Evolutionary conservation across 345 rosid genomes (phyloP).

Genomic region (Camelina neglecta): DNA sequence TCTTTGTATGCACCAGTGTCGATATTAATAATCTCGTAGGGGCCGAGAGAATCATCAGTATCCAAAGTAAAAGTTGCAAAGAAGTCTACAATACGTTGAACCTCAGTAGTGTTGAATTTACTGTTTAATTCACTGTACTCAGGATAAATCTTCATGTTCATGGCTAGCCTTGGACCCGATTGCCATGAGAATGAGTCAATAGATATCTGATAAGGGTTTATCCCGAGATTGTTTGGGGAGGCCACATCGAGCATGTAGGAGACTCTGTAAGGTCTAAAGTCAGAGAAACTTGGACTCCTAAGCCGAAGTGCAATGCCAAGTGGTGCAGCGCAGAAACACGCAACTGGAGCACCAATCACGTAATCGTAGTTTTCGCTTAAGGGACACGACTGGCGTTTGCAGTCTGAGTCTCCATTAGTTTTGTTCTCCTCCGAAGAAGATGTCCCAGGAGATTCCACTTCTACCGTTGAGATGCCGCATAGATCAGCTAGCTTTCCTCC

Average conservation of each 20-base stretch:
- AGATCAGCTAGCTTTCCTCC: slow-evolving; percentile 43
- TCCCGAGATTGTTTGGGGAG: slow-evolving; percentile 13
- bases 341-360: slow-evolving; percentile 46
- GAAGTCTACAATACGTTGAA: slow-evolving; percentile 41
- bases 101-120: slow-evolving; percentile 47
- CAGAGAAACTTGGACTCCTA: slow-evolving; percentile 58
- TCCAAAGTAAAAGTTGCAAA: slow-evolving; percentile 46
- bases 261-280: slow-evolving; percentile 50
- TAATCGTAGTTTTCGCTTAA: slow-evolving; percentile 31
- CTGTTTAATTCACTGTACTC: background rate
- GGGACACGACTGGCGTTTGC: slow-evolving; percentile 53
- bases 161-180: slow-evolving; percentile 51
- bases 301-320: slow-evolving; percentile 50
- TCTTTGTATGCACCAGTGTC: slow-evolving; percentile 36
- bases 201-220: slow-evolving; percentile 51
- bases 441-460: slow-evolving; percentile 42
- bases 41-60: slow-evolving; percentile 50
- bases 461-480: slow-evolving; percentile 45
- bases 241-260: slow-evolving; percentile 39
- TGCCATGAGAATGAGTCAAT: slow-evolving; percentile 51
- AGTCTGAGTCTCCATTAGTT: slow-evolving; percentile 21
- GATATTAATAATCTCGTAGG: slow-evolving; percentile 58
- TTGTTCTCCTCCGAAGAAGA: slow-evolving; percentile 28
- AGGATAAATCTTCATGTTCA: slow-evolving; percentile 57
- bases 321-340: slow-evolving; percentile 67